These are phyloP conservation scores for Fusarium luffae DNA, from an alignment of 2,329 filamentous ascomycete species.

Conservation along the genomic window DNA sequence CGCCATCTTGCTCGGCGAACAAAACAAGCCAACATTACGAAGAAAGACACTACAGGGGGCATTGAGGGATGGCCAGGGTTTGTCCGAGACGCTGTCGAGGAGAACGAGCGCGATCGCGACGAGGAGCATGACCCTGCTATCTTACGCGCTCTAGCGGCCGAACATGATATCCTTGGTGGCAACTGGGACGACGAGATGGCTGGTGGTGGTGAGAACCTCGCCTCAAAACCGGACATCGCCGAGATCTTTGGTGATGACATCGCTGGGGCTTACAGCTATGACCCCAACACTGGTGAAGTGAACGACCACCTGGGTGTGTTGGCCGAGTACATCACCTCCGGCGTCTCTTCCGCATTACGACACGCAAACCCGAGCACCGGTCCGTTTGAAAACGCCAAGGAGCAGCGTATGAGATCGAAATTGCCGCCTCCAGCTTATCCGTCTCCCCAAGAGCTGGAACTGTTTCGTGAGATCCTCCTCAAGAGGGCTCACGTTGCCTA, in stretches of 20 bases:
- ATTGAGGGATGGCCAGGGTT: neutral
- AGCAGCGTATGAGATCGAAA: neutral
- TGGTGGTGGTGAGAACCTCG: neutral
- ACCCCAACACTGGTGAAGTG: neutral
- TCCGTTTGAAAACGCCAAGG: neutral
- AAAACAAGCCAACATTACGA: neutral
- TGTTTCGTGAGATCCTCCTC: neutral
- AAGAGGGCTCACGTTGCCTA: neutral
- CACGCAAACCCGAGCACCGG: neutral
- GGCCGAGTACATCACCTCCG: neutral
- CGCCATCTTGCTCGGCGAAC: rapidly evolving
- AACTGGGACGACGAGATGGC: neutral
- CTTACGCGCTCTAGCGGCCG: neutral
- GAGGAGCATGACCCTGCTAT: neutral
- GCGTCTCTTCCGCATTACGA: neutral
- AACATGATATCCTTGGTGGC: neutral
- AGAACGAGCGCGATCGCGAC: neutral
- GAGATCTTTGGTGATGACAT: neutral
- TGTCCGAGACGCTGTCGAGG: neutral
- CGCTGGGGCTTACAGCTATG: neutral
- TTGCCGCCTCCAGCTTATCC: neutral
- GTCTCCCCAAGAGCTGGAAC: neutral
- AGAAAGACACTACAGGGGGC: neutral
- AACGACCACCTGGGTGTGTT: neutral
- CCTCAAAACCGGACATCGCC: neutral